phyloP scores from a whole-genome alignment of 225 moss, liverwort and hornwort genomes.

The Ulota crispa region DNA sequence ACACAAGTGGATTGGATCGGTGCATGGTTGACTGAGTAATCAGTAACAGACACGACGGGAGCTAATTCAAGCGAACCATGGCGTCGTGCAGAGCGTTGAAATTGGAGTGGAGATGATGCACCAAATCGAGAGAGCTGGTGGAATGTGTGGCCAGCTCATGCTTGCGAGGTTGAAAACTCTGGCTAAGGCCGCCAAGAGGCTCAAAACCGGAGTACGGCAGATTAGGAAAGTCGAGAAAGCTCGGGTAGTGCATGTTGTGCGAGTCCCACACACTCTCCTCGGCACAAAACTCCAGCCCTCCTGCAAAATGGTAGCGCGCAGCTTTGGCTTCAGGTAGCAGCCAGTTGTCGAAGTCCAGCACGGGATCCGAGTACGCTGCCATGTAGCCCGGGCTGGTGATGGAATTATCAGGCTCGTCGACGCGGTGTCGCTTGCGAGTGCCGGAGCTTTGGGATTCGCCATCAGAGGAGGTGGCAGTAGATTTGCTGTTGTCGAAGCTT shows the following conservation, averaged over 20 bases:
- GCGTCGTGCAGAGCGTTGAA: constrained; percentile 1
- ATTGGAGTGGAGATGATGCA: background rate
- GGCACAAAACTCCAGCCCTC: background rate
- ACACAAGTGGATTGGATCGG: constrained; percentile 21
- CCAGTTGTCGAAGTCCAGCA: constrained; percentile 8
- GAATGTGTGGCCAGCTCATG: background rate
- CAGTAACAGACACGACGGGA: background rate
- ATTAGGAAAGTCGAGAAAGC: background rate
- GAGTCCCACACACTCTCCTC: constrained; percentile 17
- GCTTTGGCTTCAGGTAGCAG: constrained; percentile 22
- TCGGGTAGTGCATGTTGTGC: constrained; percentile 18
- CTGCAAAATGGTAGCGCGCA: constrained; percentile 17
- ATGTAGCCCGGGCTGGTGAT: constrained; percentile 17
- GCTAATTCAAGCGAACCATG: background rate
- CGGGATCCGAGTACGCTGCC: background rate
- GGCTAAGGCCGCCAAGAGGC: background rate
- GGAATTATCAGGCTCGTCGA: background rate
- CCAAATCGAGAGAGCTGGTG: background rate
- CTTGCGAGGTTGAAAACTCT: constrained; percentile 7
- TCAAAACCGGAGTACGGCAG: constrained; percentile 26
- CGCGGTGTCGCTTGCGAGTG: constrained; percentile 28
- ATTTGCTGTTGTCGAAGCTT: background rate
- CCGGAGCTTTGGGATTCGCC: constrained; percentile 29
- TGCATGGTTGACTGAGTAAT: constrained; percentile 19
- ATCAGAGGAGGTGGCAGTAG: background rate